Evolutionary conservation across 768 basidiomycete species (phyloP), one percentile per base, ranked within the genome.

Genomic region (Leccinum ochraceum): DNA sequence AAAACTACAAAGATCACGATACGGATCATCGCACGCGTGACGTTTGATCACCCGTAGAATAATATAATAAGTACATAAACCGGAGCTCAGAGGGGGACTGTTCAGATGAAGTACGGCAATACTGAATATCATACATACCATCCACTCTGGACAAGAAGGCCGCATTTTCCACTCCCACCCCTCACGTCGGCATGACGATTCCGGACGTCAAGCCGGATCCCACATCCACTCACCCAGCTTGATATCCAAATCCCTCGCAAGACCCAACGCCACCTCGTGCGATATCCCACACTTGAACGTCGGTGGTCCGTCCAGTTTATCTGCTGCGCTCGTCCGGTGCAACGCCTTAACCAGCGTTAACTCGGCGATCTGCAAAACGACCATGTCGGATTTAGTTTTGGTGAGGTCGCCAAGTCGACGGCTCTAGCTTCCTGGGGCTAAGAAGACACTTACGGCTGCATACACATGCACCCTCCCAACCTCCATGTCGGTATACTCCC

Each of bases 401-500:
- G 39, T n/a, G 42, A n/a, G 42, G n/a, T 44, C 42, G n/a, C 20
- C 20, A 46, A 46, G 44, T 20, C 11, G 44, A 46, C 44, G 17
- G 20, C 20, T 46, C 20, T 46, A 10, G n/a, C 44, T 5, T 37
- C 17, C 14, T 13, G 9, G 48, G 48, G 22, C 10, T 13, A 11
- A 49, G 14, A 54, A 26, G 17, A 34, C 65, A 92, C 87, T 30
- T 66, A 92, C 91, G 44, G 81, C 76, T 16, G 81, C 80, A 59
- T 81, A 83, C 2, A 89, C 74, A 6, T 84, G 83, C 6, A 88
- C 81, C 34, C 34, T 34, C 34, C 34, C 34, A 34, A 34, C 34
- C 66, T 92, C 91, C 81, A 85, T 85, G 67, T 92, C 90, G 0
- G 89, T 88, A 44, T 87, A 81, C 64, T 91, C 89, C 3, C 89